phyloP scores from a whole-genome alignment of 768 basidiomycete species.

The Strobilomyces dryophilus region DNA sequence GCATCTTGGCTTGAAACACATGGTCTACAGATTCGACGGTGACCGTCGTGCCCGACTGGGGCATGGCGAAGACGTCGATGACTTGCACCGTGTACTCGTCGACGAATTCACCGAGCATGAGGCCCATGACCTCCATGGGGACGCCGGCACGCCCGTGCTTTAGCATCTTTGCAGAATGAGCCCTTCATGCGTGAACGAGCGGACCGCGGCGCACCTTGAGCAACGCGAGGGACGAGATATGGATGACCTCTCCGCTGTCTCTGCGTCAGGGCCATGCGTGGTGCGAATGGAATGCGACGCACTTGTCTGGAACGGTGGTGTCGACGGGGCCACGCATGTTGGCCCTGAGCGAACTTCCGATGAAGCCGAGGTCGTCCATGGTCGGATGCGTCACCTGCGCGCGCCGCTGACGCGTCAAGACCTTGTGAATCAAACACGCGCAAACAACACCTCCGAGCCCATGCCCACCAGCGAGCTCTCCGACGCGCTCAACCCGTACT shows the following conservation, averaged over 20 bases:
- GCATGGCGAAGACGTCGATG: constrained; percentile 98
- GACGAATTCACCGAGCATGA: constrained; percentile 97
- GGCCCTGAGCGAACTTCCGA: constrained; percentile 48
- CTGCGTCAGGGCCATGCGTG: constrained; percentile 1
- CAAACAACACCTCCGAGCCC: constrained; percentile 21
- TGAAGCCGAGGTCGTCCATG: constrained; percentile 46
- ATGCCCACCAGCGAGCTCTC: constrained; percentile 75
- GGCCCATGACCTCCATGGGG: constrained; percentile 99
- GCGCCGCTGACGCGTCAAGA: constrained; percentile 40
- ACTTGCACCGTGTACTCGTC: constrained; percentile 96
- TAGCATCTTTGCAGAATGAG: constrained; percentile 70
- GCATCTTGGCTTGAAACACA: constrained; percentile 97
- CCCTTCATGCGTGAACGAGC: background rate
- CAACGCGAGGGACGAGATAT: constrained; percentile 95
- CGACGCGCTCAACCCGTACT: constrained; percentile 72
- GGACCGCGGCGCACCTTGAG: constrained; percentile 65
- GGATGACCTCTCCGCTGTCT: constrained; percentile 84
- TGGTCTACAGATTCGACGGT: constrained; percentile 98
- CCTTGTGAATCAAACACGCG: constrained; percentile 28
- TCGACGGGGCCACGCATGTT: constrained; percentile 42
- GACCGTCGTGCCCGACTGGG: constrained; percentile 95
- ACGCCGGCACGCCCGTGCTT: constrained; percentile 99
- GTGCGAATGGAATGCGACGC: constrained; percentile 16
- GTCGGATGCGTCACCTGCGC: background rate
- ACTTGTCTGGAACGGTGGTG: constrained; percentile 73